A percentile compares a stretch with the other conserved stretches of the same genome.
Conservation (phyloP, 805 yeast genomes). For the Torulaspora gathmanii region DNA sequence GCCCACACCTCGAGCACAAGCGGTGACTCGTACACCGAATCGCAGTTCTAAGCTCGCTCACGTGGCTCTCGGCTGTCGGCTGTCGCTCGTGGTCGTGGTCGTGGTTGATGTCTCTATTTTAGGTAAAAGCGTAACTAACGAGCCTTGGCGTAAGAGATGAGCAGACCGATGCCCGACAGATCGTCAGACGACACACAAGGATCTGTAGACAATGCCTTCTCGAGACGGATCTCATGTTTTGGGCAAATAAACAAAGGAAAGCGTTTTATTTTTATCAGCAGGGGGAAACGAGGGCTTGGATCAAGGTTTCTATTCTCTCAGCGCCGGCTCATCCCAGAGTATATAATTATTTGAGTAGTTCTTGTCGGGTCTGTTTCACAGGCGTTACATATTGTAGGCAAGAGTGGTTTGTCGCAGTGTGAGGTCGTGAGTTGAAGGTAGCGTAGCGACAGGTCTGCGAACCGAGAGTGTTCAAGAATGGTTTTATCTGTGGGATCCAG, state of each 20-base stretch:
- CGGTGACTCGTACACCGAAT: constrained; percentile 44
- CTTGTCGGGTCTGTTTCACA: background rate
- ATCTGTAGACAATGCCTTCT: background rate
- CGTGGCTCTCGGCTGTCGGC: background rate
- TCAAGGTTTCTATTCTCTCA: background rate
- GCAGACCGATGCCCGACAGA: background rate
- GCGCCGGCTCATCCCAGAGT: background rate
- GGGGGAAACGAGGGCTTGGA: constrained; percentile 1
- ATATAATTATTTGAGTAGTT: background rate
- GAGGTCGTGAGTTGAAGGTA: too few relatives aligned
- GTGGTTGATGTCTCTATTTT: background rate
- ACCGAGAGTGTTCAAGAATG: background rate
- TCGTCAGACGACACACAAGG: too few relatives aligned
- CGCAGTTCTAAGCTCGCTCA: constrained; percentile 17
- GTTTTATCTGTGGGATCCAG: constrained; percentile 5
- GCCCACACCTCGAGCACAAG: constrained; percentile 40
- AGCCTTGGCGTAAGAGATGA: background rate
- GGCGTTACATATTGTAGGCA: background rate
- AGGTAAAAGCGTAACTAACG: background rate
- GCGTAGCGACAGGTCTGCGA: background rate
- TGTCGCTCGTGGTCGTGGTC: background rate
- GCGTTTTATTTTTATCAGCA: constrained; percentile 2
- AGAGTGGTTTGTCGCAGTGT: background rate
- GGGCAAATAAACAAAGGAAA: background rate
- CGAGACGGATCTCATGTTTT: background rate